Evolutionary conservation across 768 basidiomycete species (phyloP).

Genomic region (Amanita subjunquillea): DNA sequence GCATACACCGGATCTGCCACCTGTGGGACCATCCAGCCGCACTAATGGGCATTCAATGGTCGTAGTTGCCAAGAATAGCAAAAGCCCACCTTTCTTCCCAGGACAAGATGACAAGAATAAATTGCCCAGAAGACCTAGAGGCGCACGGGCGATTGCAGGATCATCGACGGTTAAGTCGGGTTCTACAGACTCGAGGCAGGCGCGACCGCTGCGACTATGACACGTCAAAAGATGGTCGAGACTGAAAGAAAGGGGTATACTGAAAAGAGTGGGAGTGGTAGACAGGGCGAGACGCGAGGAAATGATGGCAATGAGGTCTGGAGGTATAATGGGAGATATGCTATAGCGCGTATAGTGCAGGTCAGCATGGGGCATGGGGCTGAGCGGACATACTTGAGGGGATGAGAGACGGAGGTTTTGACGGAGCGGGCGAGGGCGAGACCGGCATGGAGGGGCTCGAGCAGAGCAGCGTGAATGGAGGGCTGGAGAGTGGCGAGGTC

Average conservation of each 20-base stretch:
- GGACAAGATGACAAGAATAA: constrained; percentile 86
- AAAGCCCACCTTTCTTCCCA: constrained; percentile 72
- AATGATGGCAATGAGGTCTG: constrained; percentile 43
- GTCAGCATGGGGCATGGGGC: constrained; percentile 10
- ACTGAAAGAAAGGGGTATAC: constrained; percentile 31
- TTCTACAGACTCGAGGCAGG: constrained; percentile 10
- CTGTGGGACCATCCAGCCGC: constrained; percentile 62
- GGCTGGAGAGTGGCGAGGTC: constrained; percentile 15
- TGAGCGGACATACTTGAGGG: constrained; percentile 58
- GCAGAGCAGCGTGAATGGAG: constrained; percentile 45
- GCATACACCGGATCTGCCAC: constrained; percentile 74
- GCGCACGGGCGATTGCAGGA: constrained; percentile 1
- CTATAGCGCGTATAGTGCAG: constrained; percentile 22
- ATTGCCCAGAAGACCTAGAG: constrained; percentile 52
- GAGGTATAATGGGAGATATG: constrained; percentile 57
- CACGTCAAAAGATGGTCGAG: constrained; percentile 28
- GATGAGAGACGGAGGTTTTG: constrained; percentile 74
- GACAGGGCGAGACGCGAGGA: constrained; percentile 32
- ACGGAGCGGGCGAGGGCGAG: constrained; percentile 13
- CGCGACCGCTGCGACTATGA: constrained; percentile 11
- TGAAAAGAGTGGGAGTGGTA: constrained; percentile 33
- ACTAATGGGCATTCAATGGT: constrained; percentile 27
- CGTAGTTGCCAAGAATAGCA: not conserved
- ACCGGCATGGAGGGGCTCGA: constrained; percentile 23
- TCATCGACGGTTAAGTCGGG: constrained; percentile 3